Base-by-base conservation (phyloP, 345 rosid genomes). In the Laguncularia racemosa region DNA sequence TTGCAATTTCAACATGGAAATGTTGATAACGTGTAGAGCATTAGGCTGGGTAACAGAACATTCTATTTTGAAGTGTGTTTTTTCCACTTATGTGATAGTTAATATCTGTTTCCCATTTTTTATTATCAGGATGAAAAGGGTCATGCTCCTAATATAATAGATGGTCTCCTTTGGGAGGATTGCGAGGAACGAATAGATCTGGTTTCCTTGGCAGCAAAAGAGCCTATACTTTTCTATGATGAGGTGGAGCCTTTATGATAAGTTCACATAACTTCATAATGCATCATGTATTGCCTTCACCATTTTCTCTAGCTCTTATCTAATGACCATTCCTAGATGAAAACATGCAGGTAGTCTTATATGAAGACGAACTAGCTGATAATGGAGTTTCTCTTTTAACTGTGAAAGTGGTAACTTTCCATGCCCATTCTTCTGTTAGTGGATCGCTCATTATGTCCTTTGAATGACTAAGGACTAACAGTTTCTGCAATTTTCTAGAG, bases 351-450 rank as follows among this genome's bases (percentile, higher is more conserved):
- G 91, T 89, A 26, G 81, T 92, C 67, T 71, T 93, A 71, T 93
- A 93, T 62, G 97, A 93, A 83, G 99, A 89, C 75, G 97, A 93
- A 73, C 78, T 93, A 56, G 95, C 97, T 66, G 97, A 93, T 69
- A 93, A 77, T 73, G 96, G 96, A 61, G 88, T 85, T 60, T 89
- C 99, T 14, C 88, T 93, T 67, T 76, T 86, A 62, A 83, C 91
- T 17, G 96, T 89, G 58, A 87, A 93, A 93, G 97, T 89, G 96
- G 96, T 89, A 87, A 65, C 67, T 16, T 55, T 56, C 46, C 54
- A 50, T 55, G 69, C 53, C 43, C 44, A 33, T 20, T 59, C 21
- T 14, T 54, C 23, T 44, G 21, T 48, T 50, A 12, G 47, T 56
- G 46, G 40, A 52, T 38, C 20, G 56, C 45, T 16, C 50, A 50